Percentiles rank a stretch among this genome's conserved stretches.
phyloP scores from a whole-genome alignment of 1,284 basidiomycete species.

The Tilletia walkeri region DNA sequence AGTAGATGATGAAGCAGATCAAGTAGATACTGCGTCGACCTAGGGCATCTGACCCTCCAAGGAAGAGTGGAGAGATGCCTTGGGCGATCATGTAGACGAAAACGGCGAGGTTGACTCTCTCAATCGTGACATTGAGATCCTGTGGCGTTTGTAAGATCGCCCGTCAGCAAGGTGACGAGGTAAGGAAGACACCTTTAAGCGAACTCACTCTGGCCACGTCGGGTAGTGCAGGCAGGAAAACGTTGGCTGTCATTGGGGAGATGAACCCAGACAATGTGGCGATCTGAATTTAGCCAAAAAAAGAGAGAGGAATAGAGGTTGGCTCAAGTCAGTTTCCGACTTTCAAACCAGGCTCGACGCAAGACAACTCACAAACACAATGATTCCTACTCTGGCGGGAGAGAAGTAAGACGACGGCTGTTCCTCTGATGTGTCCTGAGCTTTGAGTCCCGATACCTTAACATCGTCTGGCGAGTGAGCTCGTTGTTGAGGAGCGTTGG shows the following conservation, averaged over 20 bases:
- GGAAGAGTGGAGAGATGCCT: constrained; percentile 16
- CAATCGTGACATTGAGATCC: constrained; percentile 10
- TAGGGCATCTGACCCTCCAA: constrained; percentile 10
- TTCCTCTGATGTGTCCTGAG: background rate
- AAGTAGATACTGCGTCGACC: constrained; percentile 15
- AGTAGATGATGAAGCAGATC: constrained; percentile 20
- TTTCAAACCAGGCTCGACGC: background rate
- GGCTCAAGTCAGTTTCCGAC: background rate
- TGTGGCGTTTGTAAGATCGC: background rate
- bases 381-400: background rate
- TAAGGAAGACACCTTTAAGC: background rate
- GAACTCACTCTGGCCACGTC: constrained; percentile 6
- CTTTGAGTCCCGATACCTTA: no score
- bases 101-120: constrained; percentile 6
- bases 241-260: constrained; percentile 13
- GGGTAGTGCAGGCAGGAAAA: constrained; percentile 10
- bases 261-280: constrained; percentile 13
- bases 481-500: no score
- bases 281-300: background rate
- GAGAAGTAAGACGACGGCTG: background rate
- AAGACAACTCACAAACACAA: constrained; percentile 6
- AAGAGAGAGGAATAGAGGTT: background rate
- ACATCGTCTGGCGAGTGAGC: no score
- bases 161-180: background rate
- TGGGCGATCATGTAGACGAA: constrained; percentile 18